A percentile compares a stretch with the other conserved stretches of the same genome.
Conservation (phyloP, 805 yeast species). For the Candida boidinii region DNA sequence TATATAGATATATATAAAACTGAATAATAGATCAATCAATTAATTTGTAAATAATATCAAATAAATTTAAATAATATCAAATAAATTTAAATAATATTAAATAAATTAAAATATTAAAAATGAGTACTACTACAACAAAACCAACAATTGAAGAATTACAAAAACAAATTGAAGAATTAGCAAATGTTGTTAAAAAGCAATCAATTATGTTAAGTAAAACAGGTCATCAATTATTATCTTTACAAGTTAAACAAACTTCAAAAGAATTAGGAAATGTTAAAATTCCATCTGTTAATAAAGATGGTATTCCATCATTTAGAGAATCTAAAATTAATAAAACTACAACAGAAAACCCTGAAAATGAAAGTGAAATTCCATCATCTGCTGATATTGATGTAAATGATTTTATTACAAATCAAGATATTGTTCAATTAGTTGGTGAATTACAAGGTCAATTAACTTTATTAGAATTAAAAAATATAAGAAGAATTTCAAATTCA, state of each 20-base stretch:
- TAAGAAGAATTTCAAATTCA: slow-evolving; percentile 63
- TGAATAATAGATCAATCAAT: no score
- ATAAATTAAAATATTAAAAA: no score
- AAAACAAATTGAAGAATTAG: slow-evolving; percentile 42
- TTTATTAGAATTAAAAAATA: slow-evolving; percentile 64
- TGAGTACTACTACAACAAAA: no score
- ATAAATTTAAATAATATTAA: no score
- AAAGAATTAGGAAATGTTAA: slow-evolving; percentile 16
- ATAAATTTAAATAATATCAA: no score
- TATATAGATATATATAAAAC: no score
- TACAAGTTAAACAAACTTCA: slow-evolving; percentile 54
- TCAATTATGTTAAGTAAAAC: slow-evolving; percentile 59
- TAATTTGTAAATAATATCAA: no score
- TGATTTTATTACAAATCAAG: slow-evolving; percentile 73
- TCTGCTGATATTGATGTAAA: slow-evolving; percentile 28
- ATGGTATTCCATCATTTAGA: slow-evolving; percentile 9
- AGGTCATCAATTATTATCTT: slow-evolving; percentile 66
- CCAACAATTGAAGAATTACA: slow-evolving; percentile 27
- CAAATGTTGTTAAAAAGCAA: slow-evolving; percentile 54
- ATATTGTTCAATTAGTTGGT: slow-evolving; percentile 76
- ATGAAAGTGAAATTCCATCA: not conserved
- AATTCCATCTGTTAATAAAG: slow-evolving; percentile 13
- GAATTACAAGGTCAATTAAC: slow-evolving; percentile 88
- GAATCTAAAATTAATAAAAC: no score
- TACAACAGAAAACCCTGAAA: no score